Percentiles rank a stretch among this genome's conserved stretches.
Conservation (phyloP, 1,284 basidiomycete genomes). For the Apiotrichum porosum region DNA sequence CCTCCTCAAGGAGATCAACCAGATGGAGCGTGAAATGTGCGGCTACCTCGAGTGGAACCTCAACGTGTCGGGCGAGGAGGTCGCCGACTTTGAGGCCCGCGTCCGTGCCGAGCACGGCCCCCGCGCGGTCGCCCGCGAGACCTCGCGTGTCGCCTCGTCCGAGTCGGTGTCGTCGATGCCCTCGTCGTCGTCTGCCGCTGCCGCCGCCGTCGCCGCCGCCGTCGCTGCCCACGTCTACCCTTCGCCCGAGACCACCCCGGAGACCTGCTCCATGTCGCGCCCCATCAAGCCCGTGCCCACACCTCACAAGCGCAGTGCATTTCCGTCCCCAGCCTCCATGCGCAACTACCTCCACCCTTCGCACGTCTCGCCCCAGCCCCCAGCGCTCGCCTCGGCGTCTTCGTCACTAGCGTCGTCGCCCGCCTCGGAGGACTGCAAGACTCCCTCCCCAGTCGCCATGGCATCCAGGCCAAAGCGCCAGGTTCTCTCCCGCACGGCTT, state of each 20-base stretch:
- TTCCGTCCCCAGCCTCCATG: conserved; percentile 12
- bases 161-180: conserved; percentile 8
- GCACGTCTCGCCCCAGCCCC: conserved; percentile 29
- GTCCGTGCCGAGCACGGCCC: conserved; percentile 40
- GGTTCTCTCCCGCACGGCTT: conserved; percentile 2
- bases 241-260: conserved; percentile 44
- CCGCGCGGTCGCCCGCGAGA: conserved; percentile 16
- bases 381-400: conserved; percentile 39
- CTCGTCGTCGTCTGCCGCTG: conserved; percentile 8
- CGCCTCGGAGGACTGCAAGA: conserved; percentile 46
- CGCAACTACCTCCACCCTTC: conserved; percentile 22
- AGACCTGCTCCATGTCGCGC: conserved; percentile 25
- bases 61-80: conserved; percentile 42
- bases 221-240: conserved; percentile 32
- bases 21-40: conserved; percentile 94
- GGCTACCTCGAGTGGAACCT: conserved; percentile 88
- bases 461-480: conserved; percentile 12
- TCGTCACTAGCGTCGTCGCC: conserved; percentile 43
- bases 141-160: conserved; percentile 9
- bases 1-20: conserved; percentile 82
- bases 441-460: conserved; percentile 42
- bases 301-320: conserved; percentile 16
- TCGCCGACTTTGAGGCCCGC: conserved; percentile 37
- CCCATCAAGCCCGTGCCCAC: conserved; percentile 34
- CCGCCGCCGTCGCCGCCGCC: conserved; percentile 2